These are phyloP conservation scores for Penicillium sp. DNA, from an alignment of 2,329 filamentous ascomycete genomes.

Conservation along the genomic window DNA sequence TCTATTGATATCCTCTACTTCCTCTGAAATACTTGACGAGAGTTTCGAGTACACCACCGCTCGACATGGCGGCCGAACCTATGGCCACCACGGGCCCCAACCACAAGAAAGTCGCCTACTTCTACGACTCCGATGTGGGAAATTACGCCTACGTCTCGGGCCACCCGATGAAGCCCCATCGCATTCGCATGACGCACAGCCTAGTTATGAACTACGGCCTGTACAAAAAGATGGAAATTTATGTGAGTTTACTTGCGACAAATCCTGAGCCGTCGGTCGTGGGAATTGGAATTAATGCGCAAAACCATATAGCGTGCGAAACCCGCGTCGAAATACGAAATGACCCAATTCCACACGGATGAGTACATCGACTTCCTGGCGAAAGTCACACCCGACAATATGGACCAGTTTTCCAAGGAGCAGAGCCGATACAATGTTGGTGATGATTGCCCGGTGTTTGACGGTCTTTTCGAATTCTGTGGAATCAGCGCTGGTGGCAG, in stretches of 20 bases:
- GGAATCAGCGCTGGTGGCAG: slow-evolving; percentile 69
- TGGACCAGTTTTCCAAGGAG: slow-evolving; percentile 89
- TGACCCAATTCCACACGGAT: slow-evolving; percentile 73
- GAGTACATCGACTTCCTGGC: slow-evolving; percentile 72
- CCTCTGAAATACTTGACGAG: slow-evolving; percentile 5
- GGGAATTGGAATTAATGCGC: slow-evolving; percentile 15
- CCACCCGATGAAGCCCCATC: slow-evolving; percentile 68
- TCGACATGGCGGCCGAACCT: slow-evolving; percentile 52
- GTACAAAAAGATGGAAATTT: slow-evolving; percentile 74
- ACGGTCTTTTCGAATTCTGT: slow-evolving; percentile 70
- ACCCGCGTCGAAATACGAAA: slow-evolving; percentile 69
- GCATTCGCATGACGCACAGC: slow-evolving; percentile 66
- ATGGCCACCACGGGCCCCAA: slow-evolving; percentile 53
- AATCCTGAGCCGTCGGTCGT: background rate
- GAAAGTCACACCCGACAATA: slow-evolving; percentile 97
- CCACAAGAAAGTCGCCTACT: slow-evolving; percentile 90
- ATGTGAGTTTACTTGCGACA: slow-evolving; percentile 46
- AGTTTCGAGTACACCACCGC: background rate
- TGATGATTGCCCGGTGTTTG: slow-evolving; percentile 65
- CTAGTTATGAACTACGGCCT: slow-evolving; percentile 71
- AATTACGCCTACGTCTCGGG: slow-evolving; percentile 91
- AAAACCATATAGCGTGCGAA: slow-evolving; percentile 65
- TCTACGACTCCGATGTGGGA: slow-evolving; percentile 97
- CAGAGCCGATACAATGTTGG: slow-evolving; percentile 77
- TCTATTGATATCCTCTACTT: slow-evolving; percentile 1